phyloP scores from a whole-genome alignment of 257 asterid species.

The Solanum phureja region DNA sequence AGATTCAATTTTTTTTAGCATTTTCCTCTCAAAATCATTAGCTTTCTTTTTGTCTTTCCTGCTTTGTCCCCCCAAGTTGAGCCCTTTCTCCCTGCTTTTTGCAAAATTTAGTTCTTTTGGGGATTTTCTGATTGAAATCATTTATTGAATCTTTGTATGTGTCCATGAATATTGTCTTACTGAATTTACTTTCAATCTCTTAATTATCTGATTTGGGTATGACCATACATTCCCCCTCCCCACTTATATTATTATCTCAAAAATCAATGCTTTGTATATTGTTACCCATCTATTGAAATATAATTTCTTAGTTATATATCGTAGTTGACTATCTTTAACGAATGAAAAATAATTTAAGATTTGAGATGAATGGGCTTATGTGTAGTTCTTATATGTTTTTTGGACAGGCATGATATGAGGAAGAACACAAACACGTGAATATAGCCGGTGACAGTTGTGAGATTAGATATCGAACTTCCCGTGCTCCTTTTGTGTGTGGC shows the following conservation, averaged over 20 bases:
- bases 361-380: neutral
- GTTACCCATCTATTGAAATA: neutral
- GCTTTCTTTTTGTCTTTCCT: neutral
- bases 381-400: neutral
- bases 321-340: neutral
- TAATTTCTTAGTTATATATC: neutral
- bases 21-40: neutral
- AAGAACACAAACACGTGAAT: constrained; percentile 37
- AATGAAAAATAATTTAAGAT: neutral
- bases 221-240: neutral
- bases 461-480: neutral
- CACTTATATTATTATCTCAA: neutral
- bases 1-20: neutral
- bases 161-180: neutral
- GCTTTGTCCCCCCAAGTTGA: neutral
- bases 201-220: neutral
- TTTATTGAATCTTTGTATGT: neutral
- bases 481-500: neutral
- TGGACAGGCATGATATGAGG: neutral
- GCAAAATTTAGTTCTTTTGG: neutral
- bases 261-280: neutral
- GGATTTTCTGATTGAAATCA: neutral
- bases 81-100: neutral
- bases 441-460: constrained; percentile 25
- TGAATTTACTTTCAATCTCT: neutral